phyloP scores from a whole-genome alignment of 1,284 basidiomycete species.

The Butyriboletus regius region DNA sequence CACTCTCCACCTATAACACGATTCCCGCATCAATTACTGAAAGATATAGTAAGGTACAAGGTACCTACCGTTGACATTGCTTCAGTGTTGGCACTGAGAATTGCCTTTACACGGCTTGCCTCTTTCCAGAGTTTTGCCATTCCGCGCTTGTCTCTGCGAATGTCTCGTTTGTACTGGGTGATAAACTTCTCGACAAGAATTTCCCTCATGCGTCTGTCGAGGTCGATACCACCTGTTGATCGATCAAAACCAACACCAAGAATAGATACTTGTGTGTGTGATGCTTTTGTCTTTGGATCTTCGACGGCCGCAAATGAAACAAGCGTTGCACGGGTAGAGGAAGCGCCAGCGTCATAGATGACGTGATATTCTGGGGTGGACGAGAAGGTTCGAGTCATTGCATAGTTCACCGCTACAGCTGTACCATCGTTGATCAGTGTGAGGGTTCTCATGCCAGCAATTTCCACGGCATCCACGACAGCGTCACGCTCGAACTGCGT shows the following conservation, averaged over 20 bases:
- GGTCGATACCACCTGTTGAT: slow-evolving; percentile 69
- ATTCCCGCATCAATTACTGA: slow-evolving; percentile 2
- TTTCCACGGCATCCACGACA: slow-evolving; percentile 82
- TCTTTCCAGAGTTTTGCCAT: slow-evolving; percentile 94
- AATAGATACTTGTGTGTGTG: slow-evolving; percentile 70
- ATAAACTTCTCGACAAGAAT: slow-evolving; percentile 75
- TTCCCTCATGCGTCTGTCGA: slow-evolving; percentile 80
- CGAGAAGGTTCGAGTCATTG: slow-evolving; percentile 86
- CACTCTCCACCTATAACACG: slow-evolving; percentile 67
- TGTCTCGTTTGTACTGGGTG: slow-evolving; percentile 55
- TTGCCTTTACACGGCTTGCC: slow-evolving; percentile 82
- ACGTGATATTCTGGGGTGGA: slow-evolving; percentile 74
- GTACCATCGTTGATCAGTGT: slow-evolving; percentile 89
- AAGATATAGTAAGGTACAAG: neutral
- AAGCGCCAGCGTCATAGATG: slow-evolving; percentile 90
- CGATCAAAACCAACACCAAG: slow-evolving; percentile 76
- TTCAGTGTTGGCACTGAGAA: slow-evolving; percentile 88
- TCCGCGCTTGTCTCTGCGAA: slow-evolving; percentile 70
- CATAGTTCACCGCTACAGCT: slow-evolving; percentile 89
- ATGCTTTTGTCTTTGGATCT: slow-evolving; percentile 42
- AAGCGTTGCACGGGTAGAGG: slow-evolving; percentile 79
- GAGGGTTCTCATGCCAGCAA: slow-evolving; percentile 78
- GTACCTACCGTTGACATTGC: slow-evolving; percentile 59
- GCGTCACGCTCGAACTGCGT: slow-evolving; percentile 83
- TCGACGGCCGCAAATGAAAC: slow-evolving; percentile 67